Percentiles rank a stretch among this genome's conserved stretches.
phyloP scores from a whole-genome alignment of 140 eudicot species.

The Oenanthe javanica region DNA sequence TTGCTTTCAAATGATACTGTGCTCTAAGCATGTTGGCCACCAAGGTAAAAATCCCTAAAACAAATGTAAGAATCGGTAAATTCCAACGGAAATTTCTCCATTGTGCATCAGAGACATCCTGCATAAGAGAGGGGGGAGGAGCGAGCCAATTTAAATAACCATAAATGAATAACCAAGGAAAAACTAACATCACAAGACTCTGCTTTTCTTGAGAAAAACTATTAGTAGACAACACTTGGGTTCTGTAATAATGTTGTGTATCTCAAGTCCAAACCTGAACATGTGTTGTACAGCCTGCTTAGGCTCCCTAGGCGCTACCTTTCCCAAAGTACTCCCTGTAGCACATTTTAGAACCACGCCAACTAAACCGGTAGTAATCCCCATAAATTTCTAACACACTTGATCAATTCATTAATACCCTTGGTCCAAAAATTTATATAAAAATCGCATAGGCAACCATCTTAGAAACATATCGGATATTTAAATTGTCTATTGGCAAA shows the following conservation, averaged over 20 bases:
- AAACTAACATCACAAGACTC: not conserved
- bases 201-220: not conserved
- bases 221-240: not conserved
- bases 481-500: not conserved
- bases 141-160: not conserved
- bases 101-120: slow-evolving; percentile 94
- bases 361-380: not conserved
- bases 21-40: slow-evolving; percentile 45
- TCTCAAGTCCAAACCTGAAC: not conserved
- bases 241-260: not conserved
- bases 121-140: not conserved
- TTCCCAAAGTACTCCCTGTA: not conserved
- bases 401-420: not conserved
- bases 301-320: not conserved
- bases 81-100: slow-evolving; percentile 93
- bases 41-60: slow-evolving; percentile 63
- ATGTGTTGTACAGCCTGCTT: not conserved
- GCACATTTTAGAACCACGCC: not conserved
- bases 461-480: not conserved
- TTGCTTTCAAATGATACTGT: slow-evolving; percentile 42
- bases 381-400: not conserved
- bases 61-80: slow-evolving; percentile 61
- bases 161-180: not conserved
- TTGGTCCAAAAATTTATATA: not conserved
- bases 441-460: not conserved